Evolutionary conservation across 148 eudicot species (phyloP).

Genomic region (Rhododendron vialii): DNA sequence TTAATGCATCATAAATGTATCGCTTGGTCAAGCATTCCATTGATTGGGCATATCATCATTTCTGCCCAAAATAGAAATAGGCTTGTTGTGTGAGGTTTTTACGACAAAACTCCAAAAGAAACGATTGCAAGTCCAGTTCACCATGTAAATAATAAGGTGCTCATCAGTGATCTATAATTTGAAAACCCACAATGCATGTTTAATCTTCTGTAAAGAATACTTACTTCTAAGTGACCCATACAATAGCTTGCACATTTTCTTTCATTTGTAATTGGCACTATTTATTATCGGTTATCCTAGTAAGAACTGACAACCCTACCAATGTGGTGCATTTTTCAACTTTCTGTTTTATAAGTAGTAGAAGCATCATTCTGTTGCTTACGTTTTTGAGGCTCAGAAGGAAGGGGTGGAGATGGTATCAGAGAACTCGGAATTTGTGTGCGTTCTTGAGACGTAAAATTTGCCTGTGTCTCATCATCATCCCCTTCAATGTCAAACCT

Average conservation of each 20-base stretch:
- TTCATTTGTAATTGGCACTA: not conserved
- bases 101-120: not conserved
- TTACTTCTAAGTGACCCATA: not conserved
- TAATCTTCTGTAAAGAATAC: not conserved
- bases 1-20: not conserved
- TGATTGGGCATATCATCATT: not conserved
- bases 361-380: constrained; percentile 17
- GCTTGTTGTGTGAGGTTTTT: not conserved
- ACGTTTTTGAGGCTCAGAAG: constrained; percentile 45
- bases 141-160: not conserved
- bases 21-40: not conserved
- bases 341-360: not conserved
- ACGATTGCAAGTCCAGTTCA: not conserved
- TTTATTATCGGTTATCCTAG: not conserved
- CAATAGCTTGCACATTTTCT: not conserved
- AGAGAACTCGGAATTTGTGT: constrained; percentile 40
- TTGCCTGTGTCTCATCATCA: constrained; percentile 57
- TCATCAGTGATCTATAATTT: not conserved
- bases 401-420: constrained; percentile 60
- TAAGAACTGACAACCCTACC: not conserved
- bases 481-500: constrained; percentile 90
- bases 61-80: not conserved
- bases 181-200: not conserved
- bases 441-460: constrained; percentile 42
- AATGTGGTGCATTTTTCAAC: not conserved